A percentile compares a stretch with the other conserved stretches of the same genome.
Evolutionary conservation across 192 early-diverging fungal genomes (phyloP).

Genomic region (Backusella australiensis): DNA sequence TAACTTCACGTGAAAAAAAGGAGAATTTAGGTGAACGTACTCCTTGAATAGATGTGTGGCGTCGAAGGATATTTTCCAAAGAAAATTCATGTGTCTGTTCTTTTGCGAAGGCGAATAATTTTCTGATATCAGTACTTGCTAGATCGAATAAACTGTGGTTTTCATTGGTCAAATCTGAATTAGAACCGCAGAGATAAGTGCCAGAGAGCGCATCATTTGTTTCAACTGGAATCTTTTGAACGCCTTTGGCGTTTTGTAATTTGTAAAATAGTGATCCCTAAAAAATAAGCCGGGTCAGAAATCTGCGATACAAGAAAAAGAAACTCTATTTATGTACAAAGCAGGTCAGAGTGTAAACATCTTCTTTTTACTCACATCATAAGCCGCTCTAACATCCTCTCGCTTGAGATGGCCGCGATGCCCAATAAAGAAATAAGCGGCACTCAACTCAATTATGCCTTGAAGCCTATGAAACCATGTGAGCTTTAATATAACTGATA

Average conservation of each 20-base stretch:
- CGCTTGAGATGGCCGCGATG: constrained; percentile 9
- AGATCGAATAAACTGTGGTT: background rate
- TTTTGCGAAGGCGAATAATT: background rate
- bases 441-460: constrained; percentile 7
- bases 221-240: background rate
- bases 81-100: background rate
- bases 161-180: constrained; percentile 1
- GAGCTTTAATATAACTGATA: background rate
- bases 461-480: background rate
- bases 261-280: constrained; percentile 5
- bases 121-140: background rate
- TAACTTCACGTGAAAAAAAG: background rate
- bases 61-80: constrained; percentile 2
- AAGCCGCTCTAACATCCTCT: constrained; percentile 5
- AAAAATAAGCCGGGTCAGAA: background rate
- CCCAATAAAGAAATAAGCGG: constrained; percentile 13
- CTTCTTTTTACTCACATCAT: constrained; percentile 14
- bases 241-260: constrained; percentile 4
- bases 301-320: background rate
- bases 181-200: constrained; percentile 6
- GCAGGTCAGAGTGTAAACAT: background rate
- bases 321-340: background rate
- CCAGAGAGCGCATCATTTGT: constrained; percentile 9
- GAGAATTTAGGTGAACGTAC: background rate
- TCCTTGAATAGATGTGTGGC: constrained; percentile 2